Evolutionary conservation across 352 stramenopile species (phyloP).

Genomic region (Pseudoperonospora humuli): DNA sequence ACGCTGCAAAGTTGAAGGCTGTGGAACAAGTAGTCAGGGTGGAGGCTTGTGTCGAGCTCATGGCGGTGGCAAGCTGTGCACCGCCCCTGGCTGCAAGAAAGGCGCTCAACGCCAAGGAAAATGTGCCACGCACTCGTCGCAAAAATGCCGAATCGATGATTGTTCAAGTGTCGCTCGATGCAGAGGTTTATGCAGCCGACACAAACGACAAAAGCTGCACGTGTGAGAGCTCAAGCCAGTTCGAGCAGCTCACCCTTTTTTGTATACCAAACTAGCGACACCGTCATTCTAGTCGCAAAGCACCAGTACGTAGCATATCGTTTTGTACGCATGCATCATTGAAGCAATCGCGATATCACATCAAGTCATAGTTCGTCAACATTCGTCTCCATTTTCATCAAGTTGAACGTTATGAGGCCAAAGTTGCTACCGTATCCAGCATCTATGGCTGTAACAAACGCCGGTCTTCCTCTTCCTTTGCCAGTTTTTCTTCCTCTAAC

Average conservation of each 20-base stretch:
- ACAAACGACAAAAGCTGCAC: slow-evolving; percentile 12
- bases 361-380: slow-evolving; percentile 7
- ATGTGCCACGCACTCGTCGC: slow-evolving; percentile 69
- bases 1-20: slow-evolving; percentile 56
- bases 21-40: slow-evolving; percentile 56
- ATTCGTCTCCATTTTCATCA: slow-evolving; percentile 2
- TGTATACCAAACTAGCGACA: slow-evolving; percentile 1
- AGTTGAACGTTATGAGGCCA: neutral
- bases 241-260: neutral
- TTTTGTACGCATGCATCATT: slow-evolving; percentile 4
- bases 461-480: slow-evolving; percentile 69
- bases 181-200: slow-evolving; percentile 29
- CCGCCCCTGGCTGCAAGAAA: slow-evolving; percentile 79
- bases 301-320: neutral
- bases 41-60: slow-evolving; percentile 75
- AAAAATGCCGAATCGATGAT: slow-evolving; percentile 47
- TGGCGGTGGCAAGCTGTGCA: slow-evolving; percentile 76
- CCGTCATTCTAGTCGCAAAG: neutral
- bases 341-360: slow-evolving; percentile 6
- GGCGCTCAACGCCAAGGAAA: slow-evolving; percentile 76
- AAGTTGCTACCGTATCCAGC: neutral
- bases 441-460: slow-evolving; percentile 59
- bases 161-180: slow-evolving; percentile 64
- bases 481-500: slow-evolving; percentile 70
- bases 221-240: neutral